Percentiles rank a stretch among this genome's conserved stretches.
Evolutionary conservation across 163 green algal genomes (phyloP).

Genomic region (Scenedesmus sp.): DNA sequence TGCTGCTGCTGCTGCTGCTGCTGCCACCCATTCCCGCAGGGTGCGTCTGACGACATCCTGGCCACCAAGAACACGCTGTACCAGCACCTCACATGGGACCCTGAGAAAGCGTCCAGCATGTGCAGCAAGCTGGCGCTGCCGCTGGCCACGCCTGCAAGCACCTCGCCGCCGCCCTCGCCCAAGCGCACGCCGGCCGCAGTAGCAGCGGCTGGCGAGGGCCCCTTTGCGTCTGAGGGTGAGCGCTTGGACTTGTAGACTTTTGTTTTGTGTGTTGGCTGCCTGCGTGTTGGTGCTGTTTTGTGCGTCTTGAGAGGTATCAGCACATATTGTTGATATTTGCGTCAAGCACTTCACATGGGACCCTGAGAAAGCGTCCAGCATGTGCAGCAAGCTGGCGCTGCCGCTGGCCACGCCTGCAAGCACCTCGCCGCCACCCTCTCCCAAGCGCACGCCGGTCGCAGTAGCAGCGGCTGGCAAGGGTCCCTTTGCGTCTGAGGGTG

Average conservation of each 20-base stretch:
- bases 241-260: neutral
- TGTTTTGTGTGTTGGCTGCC: neutral
- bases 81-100: constrained; percentile 81
- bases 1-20: neutral
- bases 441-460: neutral
- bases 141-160: constrained; percentile 54
- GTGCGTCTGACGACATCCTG: constrained; percentile 89
- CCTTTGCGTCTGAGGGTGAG: neutral
- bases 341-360: constrained; percentile 79
- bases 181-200: neutral
- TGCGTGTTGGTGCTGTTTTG: neutral
- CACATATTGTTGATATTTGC: too few species aligned
- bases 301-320: neutral
- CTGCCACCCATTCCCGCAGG: constrained; percentile 40
- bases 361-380: constrained; percentile 55
- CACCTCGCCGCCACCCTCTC: constrained; percentile 56
- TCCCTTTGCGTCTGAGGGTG: neutral
- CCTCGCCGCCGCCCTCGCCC: constrained; percentile 56
- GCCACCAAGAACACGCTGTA: constrained; percentile 88
- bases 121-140: constrained; percentile 50
- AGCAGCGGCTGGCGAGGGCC: neutral
- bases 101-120: constrained; percentile 53
- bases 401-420: constrained; percentile 55
- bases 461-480: neutral
- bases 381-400: constrained; percentile 49